A percentile compares a stretch with the other conserved stretches of the same genome.
Evolutionary conservation across 345 rosid species (phyloP).

Genomic region (Gossypium rotundifolium): DNA sequence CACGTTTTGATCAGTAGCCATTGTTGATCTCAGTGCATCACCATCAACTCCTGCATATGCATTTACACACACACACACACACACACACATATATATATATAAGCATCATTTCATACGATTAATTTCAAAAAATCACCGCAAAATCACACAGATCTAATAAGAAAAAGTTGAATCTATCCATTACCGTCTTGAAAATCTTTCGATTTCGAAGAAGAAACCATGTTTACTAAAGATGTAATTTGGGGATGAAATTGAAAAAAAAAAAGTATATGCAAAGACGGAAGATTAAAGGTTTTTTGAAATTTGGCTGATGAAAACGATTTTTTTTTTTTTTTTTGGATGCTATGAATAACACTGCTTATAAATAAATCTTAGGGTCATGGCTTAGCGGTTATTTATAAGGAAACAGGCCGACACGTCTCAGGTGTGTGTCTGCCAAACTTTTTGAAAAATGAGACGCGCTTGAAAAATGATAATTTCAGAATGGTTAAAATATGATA

Average conservation of each 20-base stretch:
- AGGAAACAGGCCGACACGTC: no score
- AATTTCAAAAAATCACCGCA: neutral
- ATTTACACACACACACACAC: neutral
- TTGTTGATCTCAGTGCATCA: conserved; percentile 9
- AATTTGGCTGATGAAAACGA: neutral
- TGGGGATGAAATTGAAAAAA: neutral
- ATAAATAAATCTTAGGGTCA: no score
- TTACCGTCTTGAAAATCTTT: conserved; percentile 4
- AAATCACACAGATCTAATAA: neutral
- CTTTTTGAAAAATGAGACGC: no score
- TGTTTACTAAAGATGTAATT: neutral
- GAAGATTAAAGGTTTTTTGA: neutral
- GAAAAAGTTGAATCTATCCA: neutral
- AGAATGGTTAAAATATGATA: no score
- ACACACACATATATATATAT: neutral
- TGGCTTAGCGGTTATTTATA: no score
- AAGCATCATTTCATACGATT: neutral
- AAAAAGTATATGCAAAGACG: neutral
- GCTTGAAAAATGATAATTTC: no score
- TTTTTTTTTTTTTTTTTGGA: no score
- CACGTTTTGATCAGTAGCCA: conserved; percentile 26
- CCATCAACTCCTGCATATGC: neutral
- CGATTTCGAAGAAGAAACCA: neutral
- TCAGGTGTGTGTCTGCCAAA: no score
- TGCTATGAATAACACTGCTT: no score